phyloP scores from a whole-genome alignment of 768 basidiomycete species.

The Boletellus sp. region DNA sequence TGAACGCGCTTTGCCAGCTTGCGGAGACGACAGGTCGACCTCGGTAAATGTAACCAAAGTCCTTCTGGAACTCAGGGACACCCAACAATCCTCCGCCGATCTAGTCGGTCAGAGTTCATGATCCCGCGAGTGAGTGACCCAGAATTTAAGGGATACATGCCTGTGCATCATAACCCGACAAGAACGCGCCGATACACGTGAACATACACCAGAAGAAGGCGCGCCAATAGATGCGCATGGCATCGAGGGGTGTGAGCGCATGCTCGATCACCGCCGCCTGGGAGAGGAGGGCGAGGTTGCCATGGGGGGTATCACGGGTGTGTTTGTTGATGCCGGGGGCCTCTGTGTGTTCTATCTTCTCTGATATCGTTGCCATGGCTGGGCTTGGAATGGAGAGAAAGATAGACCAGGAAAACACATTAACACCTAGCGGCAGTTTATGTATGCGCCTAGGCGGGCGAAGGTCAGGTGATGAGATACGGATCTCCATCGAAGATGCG shows the following conservation, averaged over 20 bases:
- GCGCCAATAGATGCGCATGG: conserved; percentile 24
- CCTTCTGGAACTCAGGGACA: conserved; percentile 22
- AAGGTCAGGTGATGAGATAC: background rate
- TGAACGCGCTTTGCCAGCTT: conserved; percentile 30
- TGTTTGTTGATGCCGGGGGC: conserved; percentile 7
- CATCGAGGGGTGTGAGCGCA: conserved; percentile 16
- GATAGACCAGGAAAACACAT: no score
- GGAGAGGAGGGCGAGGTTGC: conserved; percentile 19
- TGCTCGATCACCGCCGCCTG: conserved; percentile 20
- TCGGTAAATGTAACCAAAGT: conserved; percentile 19
- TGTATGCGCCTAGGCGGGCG: background rate
- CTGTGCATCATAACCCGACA: conserved; percentile 26
- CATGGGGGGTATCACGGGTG: background rate
- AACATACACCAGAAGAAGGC: conserved; percentile 25
- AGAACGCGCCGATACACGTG: conserved; percentile 20
- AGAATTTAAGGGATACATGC: conserved; percentile 2
- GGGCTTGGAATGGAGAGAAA: background rate
- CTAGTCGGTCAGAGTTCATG: conserved; percentile 4
- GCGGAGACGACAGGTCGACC: conserved; percentile 16
- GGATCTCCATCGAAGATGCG: no score
- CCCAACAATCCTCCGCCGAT: conserved; percentile 20
- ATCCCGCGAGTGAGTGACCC: no score
- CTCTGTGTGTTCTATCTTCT: conserved; percentile 4
- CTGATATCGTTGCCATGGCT: conserved; percentile 4
- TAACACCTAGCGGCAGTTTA: background rate